Percentiles rank a stretch among this genome's conserved stretches.
Evolutionary conservation across 2,329 filamentous ascomycete species (phyloP).

Genomic region (Ceratocystis variospora): DNA sequence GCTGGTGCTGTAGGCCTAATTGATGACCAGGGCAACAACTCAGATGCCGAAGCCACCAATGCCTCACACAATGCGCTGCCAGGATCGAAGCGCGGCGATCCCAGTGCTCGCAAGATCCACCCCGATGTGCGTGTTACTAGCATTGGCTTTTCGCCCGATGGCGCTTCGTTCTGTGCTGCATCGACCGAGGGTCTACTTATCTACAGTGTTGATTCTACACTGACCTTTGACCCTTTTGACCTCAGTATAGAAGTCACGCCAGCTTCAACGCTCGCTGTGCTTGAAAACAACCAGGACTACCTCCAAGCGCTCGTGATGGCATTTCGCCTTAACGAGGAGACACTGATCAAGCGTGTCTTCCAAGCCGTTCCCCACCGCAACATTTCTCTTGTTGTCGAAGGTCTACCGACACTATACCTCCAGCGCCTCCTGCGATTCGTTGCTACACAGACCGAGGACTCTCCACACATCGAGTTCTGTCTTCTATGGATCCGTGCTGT

Average conservation of each 20-base stretch:
- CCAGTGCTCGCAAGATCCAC: constrained; percentile 58
- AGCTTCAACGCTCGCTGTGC: constrained; percentile 58
- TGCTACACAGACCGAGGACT: constrained; percentile 73
- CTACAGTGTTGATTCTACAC: constrained; percentile 73
- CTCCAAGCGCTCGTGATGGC: constrained; percentile 93
- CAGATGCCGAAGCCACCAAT: constrained; percentile 65
- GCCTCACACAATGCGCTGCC: constrained; percentile 73
- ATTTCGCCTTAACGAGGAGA: constrained; percentile 81
- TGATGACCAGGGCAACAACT: constrained; percentile 46
- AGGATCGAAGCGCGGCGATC: constrained; percentile 70
- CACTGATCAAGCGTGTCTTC: constrained; percentile 73
- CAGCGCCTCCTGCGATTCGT: constrained; percentile 75
- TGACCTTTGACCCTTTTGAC: constrained; percentile 91
- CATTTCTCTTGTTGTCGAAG: constrained; percentile 62
- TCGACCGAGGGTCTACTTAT: constrained; percentile 89
- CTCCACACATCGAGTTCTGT: constrained; percentile 89
- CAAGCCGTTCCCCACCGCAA: constrained; percentile 63
- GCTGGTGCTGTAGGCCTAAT: constrained; percentile 74
- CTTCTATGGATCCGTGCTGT: constrained; percentile 79
- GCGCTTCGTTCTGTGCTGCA: constrained; percentile 82
- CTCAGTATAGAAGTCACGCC: constrained; percentile 90
- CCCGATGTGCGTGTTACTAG: constrained; percentile 76
- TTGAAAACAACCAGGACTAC: constrained; percentile 59
- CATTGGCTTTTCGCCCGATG: constrained; percentile 78
- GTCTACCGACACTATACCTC: constrained; percentile 75